Evolutionary conservation across 1,284 basidiomycete genomes (phyloP), one percentile per base, ranked within the genome.

Genomic region (Leccinum subrobustum): DNA sequence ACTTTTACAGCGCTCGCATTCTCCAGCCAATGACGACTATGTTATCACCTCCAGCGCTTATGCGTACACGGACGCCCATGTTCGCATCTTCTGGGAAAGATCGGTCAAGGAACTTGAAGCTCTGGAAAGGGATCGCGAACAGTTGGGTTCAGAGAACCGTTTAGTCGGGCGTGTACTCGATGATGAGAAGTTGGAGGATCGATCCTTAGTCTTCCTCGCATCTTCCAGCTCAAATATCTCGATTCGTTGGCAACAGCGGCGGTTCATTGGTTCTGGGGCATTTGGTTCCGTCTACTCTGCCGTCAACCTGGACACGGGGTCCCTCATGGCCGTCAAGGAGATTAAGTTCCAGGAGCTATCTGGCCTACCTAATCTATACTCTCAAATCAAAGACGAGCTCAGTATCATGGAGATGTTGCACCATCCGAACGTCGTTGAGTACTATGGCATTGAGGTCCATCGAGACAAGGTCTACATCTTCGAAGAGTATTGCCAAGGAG

Each of bases 401-500:
- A 91, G 88, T 67, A 95, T 99, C 63, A 99, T 99, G 97, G 95
- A 97, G 76, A 92, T 99, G 89, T 84, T 99, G 33, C 92, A 93
- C 66, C 97, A 99, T 76, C 95, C 94, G 14, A 99, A 99, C 72
- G 92, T 99, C 59, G 97, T 99, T 61, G 96, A 99, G 76, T 99
- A 98, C 77, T 98, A 98, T 72, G 97, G 97, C 42, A 97, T 99
- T 68, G 97, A 99, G 76, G 96, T 98, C 5, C 96, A 99, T 74
- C 91, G 97, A 23, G 97, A 99, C 79, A 96, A 96, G 76, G 95
- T 99, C 11, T 99, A 97, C 79, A 98, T 99, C 67, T 99, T 99
- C 73, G 96, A 99, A 75, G 96, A 99, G 78, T 99, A 93, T 75
- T 99, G 97, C 73, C 93, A 96, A 71, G 96, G 96, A 44, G 97